These are phyloP conservation scores for Phytophthora fragariaefolia DNA, from an alignment of 352 stramenopile species.

Conservation along the genomic window DNA sequence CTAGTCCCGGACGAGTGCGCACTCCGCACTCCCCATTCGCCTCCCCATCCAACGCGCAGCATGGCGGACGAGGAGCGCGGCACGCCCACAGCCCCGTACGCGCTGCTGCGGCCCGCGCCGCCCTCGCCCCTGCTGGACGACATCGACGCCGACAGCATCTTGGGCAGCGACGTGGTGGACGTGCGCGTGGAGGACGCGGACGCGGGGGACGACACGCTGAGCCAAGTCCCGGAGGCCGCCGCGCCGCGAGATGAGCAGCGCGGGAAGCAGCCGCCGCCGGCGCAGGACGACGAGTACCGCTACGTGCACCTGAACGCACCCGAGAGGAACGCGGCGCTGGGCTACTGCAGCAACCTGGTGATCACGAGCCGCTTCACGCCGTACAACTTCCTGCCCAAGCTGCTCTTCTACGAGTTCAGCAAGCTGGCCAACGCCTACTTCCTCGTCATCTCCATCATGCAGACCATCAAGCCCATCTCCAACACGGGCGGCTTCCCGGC, in stretches of 20 bases:
- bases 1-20: no score
- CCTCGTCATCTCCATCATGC: conserved; percentile 92
- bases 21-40: no score
- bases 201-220: conserved; percentile 16
- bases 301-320: conserved; percentile 78
- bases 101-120: conserved; percentile 21
- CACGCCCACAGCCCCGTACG: conserved; percentile 35
- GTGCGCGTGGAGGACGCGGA: conserved; percentile 37
- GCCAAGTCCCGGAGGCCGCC: conserved; percentile 25
- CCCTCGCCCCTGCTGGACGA: conserved; percentile 23
- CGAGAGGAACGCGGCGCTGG: conserved; percentile 58
- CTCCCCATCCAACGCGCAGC: neutral
- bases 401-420: conserved; percentile 91
- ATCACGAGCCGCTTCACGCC: conserved; percentile 92
- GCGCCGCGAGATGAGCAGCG: neutral
- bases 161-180: conserved; percentile 41
- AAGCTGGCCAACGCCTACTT: conserved; percentile 96
- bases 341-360: conserved; percentile 82
- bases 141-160: conserved; percentile 34
- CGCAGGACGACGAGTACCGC: conserved; percentile 55
- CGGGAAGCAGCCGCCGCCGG: conserved; percentile 6
- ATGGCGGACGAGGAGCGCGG: conserved; percentile 24
- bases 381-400: conserved; percentile 92
- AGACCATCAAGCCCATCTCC: conserved; percentile 92
- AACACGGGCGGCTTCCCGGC: conserved; percentile 92